A percentile compares a stretch with the other conserved stretches of the same genome.
These are phyloP conservation scores for Aaosphaeria arxii DNA, from an alignment of 2,329 filamentous ascomycete genomes.

Conservation along the genomic window DNA sequence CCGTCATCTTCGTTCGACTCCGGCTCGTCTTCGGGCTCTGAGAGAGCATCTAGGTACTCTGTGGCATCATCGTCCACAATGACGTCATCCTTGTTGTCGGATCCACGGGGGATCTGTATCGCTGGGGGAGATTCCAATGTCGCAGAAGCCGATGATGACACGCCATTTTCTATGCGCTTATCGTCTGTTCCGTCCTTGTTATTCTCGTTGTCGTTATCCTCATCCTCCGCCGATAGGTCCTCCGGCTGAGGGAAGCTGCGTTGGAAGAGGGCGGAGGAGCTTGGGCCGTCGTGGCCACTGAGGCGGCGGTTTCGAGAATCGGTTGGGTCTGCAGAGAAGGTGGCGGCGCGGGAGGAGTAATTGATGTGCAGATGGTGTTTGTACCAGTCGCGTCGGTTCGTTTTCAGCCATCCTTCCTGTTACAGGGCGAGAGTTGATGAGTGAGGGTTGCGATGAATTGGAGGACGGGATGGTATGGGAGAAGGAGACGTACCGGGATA, in stretches of 20 bases:
- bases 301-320: constrained; percentile 43
- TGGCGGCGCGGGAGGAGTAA: constrained; percentile 43
- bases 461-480: not conserved
- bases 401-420: constrained; percentile 59
- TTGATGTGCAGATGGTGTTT: constrained; percentile 47
- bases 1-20: constrained; percentile 7
- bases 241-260: constrained; percentile 44
- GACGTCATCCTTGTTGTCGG: constrained; percentile 19
- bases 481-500: constrained; percentile 46
- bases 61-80: constrained; percentile 15
- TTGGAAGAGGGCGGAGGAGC: constrained; percentile 34
- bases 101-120: constrained; percentile 26
- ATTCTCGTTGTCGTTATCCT: constrained; percentile 10
- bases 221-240: constrained; percentile 27
- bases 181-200: constrained; percentile 2
- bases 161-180: constrained; percentile 8
- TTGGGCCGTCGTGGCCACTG: constrained; percentile 41
- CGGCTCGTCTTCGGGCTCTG: constrained; percentile 26
- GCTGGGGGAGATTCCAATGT: constrained; percentile 23
- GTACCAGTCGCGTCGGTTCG: constrained; percentile 63
- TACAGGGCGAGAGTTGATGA: not conserved
- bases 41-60: constrained; percentile 19
- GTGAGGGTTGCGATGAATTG: not conserved
- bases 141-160: constrained; percentile 5
- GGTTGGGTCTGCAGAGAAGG: constrained; percentile 49